Evolutionary conservation across 331 rosid genomes (phyloP), one percentile per base, ranked within the genome.

Genomic region (Saraca asoca): DNA sequence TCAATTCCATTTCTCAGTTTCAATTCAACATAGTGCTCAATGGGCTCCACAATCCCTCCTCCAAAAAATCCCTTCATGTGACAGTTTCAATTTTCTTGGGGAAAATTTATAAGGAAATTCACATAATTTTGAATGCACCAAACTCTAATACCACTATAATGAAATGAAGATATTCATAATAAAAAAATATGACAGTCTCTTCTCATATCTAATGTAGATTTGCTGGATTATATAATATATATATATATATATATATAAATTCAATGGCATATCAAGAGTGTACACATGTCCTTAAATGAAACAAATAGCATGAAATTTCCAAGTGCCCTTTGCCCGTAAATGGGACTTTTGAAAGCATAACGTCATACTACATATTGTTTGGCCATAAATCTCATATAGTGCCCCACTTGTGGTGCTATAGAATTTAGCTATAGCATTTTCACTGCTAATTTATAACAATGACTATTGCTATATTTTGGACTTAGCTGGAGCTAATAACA

Each of bases 31-130:
- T 58, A 81, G 79, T 86, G 95, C 87, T 79, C 52, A 3, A 2
- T 78, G 86, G 97, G 88, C 82, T 79, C 95, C 90, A 80, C 90
- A 48, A 10, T 5, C 68, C 57, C 18, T 20, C 60, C 33, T 71
- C 79, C 41, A 73, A 75, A 64, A 75, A 20, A 62, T 70, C 31
- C 73, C 61, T 69, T 13, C 87, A 85, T 81, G 79, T 80, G 85
- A 78, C 2, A 24, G 3, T 24, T 24, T 24, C 31, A 24, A 24
- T 24, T 24, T 24, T 24, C 31, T 24, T 24, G 31, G 3, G 3
- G 31, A 24, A 24, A 24, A 24, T 24, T 24, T 1, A 24, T 24
- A 24, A 24, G 31, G 31, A 24, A 24, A 24, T 24, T 24, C 3
- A 3, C 31, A 24, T 24, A 24, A 24, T 24, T 24, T 24, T 24